phyloP scores from a whole-genome alignment of 495 filamentous ascomycete genomes.

The Penicillium odoratum region DNA sequence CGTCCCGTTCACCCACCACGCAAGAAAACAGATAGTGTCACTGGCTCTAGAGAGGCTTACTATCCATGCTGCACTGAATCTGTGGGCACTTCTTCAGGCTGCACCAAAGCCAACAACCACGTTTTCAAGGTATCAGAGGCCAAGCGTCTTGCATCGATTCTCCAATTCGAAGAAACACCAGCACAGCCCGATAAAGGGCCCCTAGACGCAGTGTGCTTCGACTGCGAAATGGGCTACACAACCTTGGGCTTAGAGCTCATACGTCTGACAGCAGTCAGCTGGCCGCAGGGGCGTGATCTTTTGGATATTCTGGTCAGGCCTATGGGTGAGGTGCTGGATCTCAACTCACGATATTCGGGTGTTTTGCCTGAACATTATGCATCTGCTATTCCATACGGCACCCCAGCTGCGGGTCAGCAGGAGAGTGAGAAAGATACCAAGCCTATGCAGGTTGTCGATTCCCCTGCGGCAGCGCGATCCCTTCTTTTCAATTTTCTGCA shows the following conservation, averaged over 20 bases:
- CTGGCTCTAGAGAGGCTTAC: slow-evolving; percentile 50
- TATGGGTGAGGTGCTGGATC: slow-evolving; percentile 78
- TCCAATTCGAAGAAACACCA: slow-evolving; percentile 81
- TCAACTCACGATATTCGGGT: slow-evolving; percentile 89
- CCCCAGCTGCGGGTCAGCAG: slow-evolving; percentile 1
- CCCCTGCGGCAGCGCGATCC: slow-evolving; percentile 67
- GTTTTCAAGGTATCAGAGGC: slow-evolving; percentile 83
- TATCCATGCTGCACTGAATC: slow-evolving; percentile 77
- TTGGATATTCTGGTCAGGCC: slow-evolving; percentile 87
- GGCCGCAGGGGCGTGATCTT: slow-evolving; percentile 73
- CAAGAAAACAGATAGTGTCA: slow-evolving; percentile 47
- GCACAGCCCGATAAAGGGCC: slow-evolving; percentile 44
- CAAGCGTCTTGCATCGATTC: slow-evolving; percentile 71
- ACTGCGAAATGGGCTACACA: slow-evolving; percentile 98
- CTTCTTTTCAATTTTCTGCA: slow-evolving; percentile 70
- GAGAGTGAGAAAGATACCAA: slow-evolving; percentile 5
- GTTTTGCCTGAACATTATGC: slow-evolving; percentile 72
- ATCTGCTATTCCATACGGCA: slow-evolving; percentile 62
- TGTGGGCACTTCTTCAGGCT: slow-evolving; percentile 70
- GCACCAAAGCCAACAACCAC: slow-evolving; percentile 65
- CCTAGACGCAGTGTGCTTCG: slow-evolving; percentile 67
- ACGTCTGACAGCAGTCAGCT: slow-evolving; percentile 81
- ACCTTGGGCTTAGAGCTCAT: slow-evolving; percentile 82
- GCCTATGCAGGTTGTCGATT: slow-evolving; percentile 65
- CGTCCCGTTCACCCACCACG: slow-evolving; percentile 55